Base-by-base conservation (phyloP, 2,329 filamentous ascomycete species). In the Aphanocladium album region DNA sequence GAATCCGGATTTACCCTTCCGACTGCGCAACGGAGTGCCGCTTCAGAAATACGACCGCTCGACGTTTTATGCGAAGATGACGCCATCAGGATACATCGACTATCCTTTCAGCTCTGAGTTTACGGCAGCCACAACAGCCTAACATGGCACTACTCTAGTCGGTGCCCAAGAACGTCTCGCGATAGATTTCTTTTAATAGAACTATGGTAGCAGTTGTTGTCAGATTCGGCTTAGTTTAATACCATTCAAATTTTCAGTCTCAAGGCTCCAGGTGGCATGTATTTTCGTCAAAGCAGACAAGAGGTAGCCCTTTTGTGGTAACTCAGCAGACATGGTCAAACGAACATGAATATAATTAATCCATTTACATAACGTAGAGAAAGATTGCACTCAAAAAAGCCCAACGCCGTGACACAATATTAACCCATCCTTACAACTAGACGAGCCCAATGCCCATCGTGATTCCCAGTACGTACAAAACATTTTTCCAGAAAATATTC, bases 1-100 rank as follows among this genome's bases (percentile, higher is more conserved):
- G 6, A 73, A 69, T 30, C 71, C 70, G 0, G 70, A 72, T 37
- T 58, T 72, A 2, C 67, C 69, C n/a, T 71, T 66, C 60, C 61
- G 68, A 11, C 60, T 72, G 43, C 67, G 64, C 51, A 60, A 70
- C 61, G 63, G 62, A 16, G 41, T 72, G 21, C 50, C 63, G 16
- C 59, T 71, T 8, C 64, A 62, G 25, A 62, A 63, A 5, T 72
- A 71, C 39, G 66, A 71, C 30, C 65, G 70, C 7, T 51, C 50
- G 45, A 66, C 64, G 1, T 72, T 72, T 39, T 72, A 71, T 60
- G 67, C 64, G 16, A 60, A 61, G 14, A 65, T 68, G 54, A 57
- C 63, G 64, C 21, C 37, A 4, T 35, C 23, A 8, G 61, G 62
- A 7, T 64, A 64, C 43, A 60, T 50, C 14, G 61, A 64, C 35